phyloP scores from a whole-genome alignment of 2,329 filamentous ascomycete genomes.

The Fusarium sp. region DNA sequence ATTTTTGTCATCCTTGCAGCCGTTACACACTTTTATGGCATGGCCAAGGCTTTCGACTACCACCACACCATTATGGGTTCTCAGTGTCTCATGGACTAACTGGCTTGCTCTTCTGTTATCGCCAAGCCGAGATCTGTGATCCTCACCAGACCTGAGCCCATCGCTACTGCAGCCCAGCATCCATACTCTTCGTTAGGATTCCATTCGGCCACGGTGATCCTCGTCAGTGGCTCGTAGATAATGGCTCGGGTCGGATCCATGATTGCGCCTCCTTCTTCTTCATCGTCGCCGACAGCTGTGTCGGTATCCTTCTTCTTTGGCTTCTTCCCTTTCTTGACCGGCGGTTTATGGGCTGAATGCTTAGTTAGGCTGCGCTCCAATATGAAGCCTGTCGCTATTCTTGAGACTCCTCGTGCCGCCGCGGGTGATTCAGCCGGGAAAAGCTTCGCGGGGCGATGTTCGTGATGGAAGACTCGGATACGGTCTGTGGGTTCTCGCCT shows the following conservation, averaged over 20 bases:
- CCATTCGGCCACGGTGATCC: conserved; percentile 73
- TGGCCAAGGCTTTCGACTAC: conserved; percentile 87
- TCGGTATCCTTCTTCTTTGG: conserved; percentile 53
- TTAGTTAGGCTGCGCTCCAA: conserved; percentile 63
- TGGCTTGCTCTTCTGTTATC: conserved; percentile 36
- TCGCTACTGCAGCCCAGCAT: conserved; percentile 74
- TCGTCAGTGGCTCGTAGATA: conserved; percentile 71
- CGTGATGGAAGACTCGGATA: conserved; percentile 63
- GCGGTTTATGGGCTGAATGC: conserved; percentile 55
- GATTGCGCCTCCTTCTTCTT: conserved; percentile 49
- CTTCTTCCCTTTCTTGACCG: conserved; percentile 53
- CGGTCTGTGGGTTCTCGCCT: conserved; percentile 51
- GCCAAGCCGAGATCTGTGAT: conserved; percentile 73
- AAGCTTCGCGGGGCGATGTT: conserved; percentile 57
- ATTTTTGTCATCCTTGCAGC: conserved; percentile 87
- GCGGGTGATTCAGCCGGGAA: conserved; percentile 47
- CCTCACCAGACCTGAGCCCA: conserved; percentile 74
- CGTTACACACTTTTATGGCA: conserved; percentile 80
- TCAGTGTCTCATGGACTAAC: conserved; percentile 55
- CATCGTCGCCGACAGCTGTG: conserved; percentile 48
- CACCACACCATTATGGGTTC: conserved; percentile 73
- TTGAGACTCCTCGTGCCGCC: conserved; percentile 58
- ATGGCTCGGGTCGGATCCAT: conserved; percentile 58
- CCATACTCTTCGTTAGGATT: conserved; percentile 75
- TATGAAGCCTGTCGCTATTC: conserved; percentile 65